Percentiles rank a stretch among this genome's conserved stretches.
phyloP scores from a whole-genome alignment of 2,329 filamentous ascomycete genomes.

The Diplodia sapinea region DNA sequence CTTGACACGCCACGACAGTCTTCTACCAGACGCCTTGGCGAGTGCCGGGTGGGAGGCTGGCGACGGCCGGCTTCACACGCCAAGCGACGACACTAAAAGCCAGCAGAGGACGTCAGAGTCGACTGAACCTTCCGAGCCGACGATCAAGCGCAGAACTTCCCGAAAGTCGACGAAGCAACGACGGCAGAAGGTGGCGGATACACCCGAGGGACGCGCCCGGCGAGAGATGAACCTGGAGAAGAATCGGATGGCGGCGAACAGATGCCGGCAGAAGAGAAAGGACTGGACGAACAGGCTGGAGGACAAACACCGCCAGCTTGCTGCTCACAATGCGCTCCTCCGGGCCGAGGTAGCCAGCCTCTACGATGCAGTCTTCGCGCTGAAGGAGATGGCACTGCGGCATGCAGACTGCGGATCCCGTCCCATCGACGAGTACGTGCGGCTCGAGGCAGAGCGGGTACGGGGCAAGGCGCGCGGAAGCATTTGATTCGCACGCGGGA shows the following conservation, averaged over 20 bases:
- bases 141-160: neutral
- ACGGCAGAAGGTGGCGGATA: neutral
- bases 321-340: slow-evolving; percentile 39
- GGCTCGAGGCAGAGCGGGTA: neutral
- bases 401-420: slow-evolving; percentile 32
- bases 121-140: neutral
- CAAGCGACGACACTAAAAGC: neutral
- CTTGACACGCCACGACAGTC: neutral
- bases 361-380: neutral
- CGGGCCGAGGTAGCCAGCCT: slow-evolving; percentile 30
- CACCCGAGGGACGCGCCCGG: slow-evolving; percentile 42
- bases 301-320: slow-evolving; percentile 41
- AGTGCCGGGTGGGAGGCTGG: neutral
- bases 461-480: neutral
- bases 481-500: neutral
- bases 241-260: slow-evolving; percentile 70
- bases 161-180: no score
- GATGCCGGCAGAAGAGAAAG: slow-evolving; percentile 70
- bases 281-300: slow-evolving; percentile 56
- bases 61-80: neutral
- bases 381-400: slow-evolving; percentile 38
- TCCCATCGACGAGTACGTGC: slow-evolving; percentile 34
- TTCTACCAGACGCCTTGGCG: neutral
- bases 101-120: neutral
- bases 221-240: slow-evolving; percentile 66